A percentile compares a stretch with the other conserved stretches of the same genome.
Evolutionary conservation across 306 rosid genomes (phyloP).

Genomic region (Cucurbita argyrosperma): DNA sequence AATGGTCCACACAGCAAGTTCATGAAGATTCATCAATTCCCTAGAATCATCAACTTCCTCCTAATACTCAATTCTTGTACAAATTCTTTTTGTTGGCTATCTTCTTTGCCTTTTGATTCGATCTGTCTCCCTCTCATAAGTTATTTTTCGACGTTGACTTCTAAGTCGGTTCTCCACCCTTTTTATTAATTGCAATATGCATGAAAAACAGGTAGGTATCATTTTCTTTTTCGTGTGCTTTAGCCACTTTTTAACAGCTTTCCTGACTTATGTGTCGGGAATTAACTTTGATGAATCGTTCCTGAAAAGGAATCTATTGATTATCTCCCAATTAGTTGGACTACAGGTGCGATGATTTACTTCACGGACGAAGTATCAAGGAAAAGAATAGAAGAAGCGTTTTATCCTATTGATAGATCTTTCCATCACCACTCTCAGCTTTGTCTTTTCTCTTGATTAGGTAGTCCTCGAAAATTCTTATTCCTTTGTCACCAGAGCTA

Average conservation of each 20-base stretch:
- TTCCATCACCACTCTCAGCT: no score
- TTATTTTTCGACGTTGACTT: background rate
- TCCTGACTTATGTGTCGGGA: background rate
- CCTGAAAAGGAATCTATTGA: no score
- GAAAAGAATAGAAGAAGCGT: no score
- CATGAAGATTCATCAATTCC: slow-evolving; percentile 2
- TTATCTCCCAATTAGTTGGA: no score
- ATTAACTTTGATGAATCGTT: background rate
- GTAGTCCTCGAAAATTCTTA: no score
- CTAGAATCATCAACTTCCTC: slow-evolving; percentile 3
- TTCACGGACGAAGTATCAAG: no score
- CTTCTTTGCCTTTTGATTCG: background rate
- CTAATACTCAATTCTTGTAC: background rate
- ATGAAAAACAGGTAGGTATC: background rate
- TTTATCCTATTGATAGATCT: no score
- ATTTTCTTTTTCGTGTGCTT: background rate
- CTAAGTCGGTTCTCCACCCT: background rate
- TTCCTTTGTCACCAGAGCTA: no score
- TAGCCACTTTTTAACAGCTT: background rate
- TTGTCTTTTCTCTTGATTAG: no score
- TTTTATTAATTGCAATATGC: background rate
- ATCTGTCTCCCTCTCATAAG: background rate
- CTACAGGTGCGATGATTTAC: no score
- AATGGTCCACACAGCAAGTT: slow-evolving; percentile 3
- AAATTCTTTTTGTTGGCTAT: background rate